Percentiles rank a stretch among this genome's conserved stretches.
Conservation (phyloP, 2,329 filamentous ascomycete species). For the Lasiodiplodia theobromae region DNA sequence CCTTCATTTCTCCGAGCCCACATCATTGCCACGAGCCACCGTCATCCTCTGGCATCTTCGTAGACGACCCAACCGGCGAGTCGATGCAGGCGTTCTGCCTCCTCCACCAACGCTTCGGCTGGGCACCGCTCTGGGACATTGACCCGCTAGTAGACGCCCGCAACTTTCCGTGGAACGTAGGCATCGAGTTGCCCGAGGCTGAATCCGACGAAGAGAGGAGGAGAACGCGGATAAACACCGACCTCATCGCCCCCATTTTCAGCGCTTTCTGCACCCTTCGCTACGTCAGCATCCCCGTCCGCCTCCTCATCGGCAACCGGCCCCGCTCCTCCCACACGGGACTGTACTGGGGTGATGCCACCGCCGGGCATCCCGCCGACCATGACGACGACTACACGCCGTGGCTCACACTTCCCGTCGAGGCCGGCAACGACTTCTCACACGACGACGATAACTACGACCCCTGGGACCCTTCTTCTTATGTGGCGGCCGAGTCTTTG, state of each 20-base stretch:
- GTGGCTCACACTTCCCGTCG: neutral
- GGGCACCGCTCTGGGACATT: constrained; percentile 16
- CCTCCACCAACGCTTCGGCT: constrained; percentile 10
- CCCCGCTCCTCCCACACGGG: neutral
- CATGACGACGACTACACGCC: neutral
- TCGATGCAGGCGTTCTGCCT: neutral
- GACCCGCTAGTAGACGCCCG: neutral
- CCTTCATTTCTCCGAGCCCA: constrained; percentile 7
- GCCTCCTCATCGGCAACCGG: constrained; percentile 16
- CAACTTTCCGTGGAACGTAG: constrained; percentile 7
- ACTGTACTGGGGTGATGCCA: constrained; percentile 11
- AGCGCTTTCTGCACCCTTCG: neutral
- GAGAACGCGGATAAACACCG: neutral
- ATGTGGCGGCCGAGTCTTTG: neutral
- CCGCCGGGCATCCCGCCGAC: too few species aligned
- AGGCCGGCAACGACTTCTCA: neutral
- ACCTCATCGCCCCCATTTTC: constrained; percentile 1
- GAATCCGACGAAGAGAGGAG: neutral
- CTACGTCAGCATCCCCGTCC: neutral
- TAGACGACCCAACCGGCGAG: neutral
- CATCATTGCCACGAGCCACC: neutral
- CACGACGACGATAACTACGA: neutral
- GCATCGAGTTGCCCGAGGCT: neutral
- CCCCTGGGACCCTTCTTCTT: neutral
- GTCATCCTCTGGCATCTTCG: neutral